A percentile compares a stretch with the other conserved stretches of the same genome.
These are phyloP conservation scores for Pisolithus marmoratus DNA, from an alignment of 768 basidiomycete genomes.

Conservation along the genomic window DNA sequence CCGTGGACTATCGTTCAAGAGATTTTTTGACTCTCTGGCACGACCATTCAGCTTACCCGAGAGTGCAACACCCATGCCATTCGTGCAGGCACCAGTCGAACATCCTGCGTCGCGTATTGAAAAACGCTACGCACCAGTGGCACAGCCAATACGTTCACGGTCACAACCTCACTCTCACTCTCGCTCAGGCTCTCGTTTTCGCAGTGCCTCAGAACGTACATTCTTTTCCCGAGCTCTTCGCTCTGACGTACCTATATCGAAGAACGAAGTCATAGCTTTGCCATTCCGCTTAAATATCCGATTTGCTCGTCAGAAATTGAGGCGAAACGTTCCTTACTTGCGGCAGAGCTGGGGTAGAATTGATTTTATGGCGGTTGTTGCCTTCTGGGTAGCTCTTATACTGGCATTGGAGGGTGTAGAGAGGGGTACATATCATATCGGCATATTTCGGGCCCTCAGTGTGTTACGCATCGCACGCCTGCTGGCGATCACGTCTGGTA, in stretches of 20 bases:
- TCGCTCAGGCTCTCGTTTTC: slow-evolving; percentile 30
- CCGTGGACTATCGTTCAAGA: slow-evolving; percentile 40
- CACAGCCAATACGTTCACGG: slow-evolving; percentile 26
- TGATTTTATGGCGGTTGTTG: slow-evolving; percentile 78
- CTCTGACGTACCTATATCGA: slow-evolving; percentile 33
- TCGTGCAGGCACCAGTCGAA: slow-evolving; percentile 7
- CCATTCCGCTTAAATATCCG: slow-evolving; percentile 61
- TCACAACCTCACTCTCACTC: slow-evolving; percentile 20
- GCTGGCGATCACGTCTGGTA: slow-evolving; percentile 85
- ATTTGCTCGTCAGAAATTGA: slow-evolving; percentile 49
- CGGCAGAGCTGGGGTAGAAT: slow-evolving; percentile 91
- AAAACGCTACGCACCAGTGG: slow-evolving; percentile 13
- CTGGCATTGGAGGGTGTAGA: slow-evolving; percentile 69
- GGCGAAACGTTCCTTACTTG: slow-evolving; percentile 76
- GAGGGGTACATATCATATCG: slow-evolving; percentile 64
- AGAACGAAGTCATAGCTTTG: slow-evolving; percentile 39
- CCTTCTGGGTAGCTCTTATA: slow-evolving; percentile 82
- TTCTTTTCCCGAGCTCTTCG: slow-evolving; percentile 46
- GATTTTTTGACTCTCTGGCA: slow-evolving; percentile 40
- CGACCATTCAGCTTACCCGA: slow-evolving; percentile 50
- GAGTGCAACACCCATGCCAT: slow-evolving; percentile 13
- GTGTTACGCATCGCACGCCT: slow-evolving; percentile 79
- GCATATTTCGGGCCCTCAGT: slow-evolving; percentile 83
- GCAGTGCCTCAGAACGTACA: slow-evolving; percentile 42
- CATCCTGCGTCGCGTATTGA: neutral